A percentile compares a stretch with the other conserved stretches of the same genome.
phyloP scores from a whole-genome alignment of 1,139 yeast species.

The Tardiomyces digboiensis region DNA sequence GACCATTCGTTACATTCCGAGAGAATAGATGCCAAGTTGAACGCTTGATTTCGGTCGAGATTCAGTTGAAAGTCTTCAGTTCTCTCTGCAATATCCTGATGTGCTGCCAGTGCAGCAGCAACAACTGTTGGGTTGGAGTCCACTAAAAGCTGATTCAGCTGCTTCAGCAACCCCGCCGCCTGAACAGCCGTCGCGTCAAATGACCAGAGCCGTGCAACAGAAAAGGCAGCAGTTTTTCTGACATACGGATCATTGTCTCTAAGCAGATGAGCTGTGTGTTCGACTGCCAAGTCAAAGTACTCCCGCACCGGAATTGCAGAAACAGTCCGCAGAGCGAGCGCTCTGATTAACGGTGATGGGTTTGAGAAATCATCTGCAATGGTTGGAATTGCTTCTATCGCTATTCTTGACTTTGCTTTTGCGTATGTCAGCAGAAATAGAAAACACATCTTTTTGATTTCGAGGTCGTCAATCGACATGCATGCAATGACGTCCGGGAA shows the following conservation, averaged over 20 bases:
- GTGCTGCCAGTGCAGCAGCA: slow-evolving; percentile 63
- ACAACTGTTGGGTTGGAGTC: slow-evolving; percentile 51
- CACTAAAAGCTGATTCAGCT: slow-evolving; percentile 51
- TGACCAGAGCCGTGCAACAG: slow-evolving; percentile 62
- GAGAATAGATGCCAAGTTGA: slow-evolving; percentile 40
- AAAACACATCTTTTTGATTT: slow-evolving; percentile 55
- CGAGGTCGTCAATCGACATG: slow-evolving; percentile 57
- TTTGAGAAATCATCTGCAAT: slow-evolving; percentile 43
- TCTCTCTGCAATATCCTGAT: slow-evolving; percentile 56
- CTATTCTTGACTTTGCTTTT: slow-evolving; percentile 44
- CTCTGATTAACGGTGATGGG: slow-evolving; percentile 33
- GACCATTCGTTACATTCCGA: slow-evolving; percentile 70
- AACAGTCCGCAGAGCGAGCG: slow-evolving; percentile 56
- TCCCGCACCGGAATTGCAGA: slow-evolving; percentile 48
- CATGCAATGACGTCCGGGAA: slow-evolving; percentile 59
- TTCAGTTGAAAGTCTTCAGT: slow-evolving; percentile 40
- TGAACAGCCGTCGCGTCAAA: slow-evolving; percentile 41
- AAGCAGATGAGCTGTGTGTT: slow-evolving; percentile 31
- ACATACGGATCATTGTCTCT: slow-evolving; percentile 50
- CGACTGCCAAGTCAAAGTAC: slow-evolving; percentile 38
- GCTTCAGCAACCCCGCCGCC: slow-evolving; percentile 38
- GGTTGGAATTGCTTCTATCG: slow-evolving; percentile 47
- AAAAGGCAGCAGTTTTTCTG: slow-evolving; percentile 59
- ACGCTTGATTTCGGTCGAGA: slow-evolving; percentile 48
- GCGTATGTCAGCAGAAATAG: slow-evolving; percentile 53